These are phyloP conservation scores for Colletotrichum sp. DNA, from an alignment of 2,329 filamentous ascomycete species.

Conservation along the genomic window DNA sequence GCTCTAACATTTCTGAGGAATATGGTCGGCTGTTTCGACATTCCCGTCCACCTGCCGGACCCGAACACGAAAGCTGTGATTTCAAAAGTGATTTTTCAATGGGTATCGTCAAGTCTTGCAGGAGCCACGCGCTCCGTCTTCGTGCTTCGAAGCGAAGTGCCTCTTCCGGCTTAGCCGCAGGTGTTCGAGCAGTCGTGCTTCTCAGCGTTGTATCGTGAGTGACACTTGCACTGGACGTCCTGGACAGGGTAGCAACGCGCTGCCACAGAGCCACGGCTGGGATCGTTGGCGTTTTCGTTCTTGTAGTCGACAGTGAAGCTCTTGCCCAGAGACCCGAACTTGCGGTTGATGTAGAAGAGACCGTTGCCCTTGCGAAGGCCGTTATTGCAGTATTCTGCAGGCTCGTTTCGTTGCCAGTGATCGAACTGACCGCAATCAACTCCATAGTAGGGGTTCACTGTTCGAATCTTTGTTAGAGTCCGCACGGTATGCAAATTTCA, in stretches of 20 bases:
- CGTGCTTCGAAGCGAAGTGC: not conserved
- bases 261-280: not conserved
- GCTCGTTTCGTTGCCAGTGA: not conserved
- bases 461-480: not conserved
- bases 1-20: not conserved
- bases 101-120: not conserved
- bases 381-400: not conserved
- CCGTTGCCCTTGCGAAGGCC: not conserved
- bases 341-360: constrained; percentile 1
- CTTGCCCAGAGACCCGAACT: not conserved
- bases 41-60: not conserved
- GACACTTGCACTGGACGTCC: not conserved
- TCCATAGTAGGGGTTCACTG: not conserved
- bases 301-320: not conserved
- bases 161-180: not conserved
- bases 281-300: not conserved
- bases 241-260: not conserved
- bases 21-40: not conserved
- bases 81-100: not conserved
- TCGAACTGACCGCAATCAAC: constrained; percentile 3
- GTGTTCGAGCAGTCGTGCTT: not conserved
- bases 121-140: not conserved
- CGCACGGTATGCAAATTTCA: fast-evolving
- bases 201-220: not conserved
- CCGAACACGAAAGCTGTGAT: not conserved